phyloP scores from a whole-genome alignment of 2,329 filamentous ascomycete species.

The Cladosporium austrohemisphaericum region DNA sequence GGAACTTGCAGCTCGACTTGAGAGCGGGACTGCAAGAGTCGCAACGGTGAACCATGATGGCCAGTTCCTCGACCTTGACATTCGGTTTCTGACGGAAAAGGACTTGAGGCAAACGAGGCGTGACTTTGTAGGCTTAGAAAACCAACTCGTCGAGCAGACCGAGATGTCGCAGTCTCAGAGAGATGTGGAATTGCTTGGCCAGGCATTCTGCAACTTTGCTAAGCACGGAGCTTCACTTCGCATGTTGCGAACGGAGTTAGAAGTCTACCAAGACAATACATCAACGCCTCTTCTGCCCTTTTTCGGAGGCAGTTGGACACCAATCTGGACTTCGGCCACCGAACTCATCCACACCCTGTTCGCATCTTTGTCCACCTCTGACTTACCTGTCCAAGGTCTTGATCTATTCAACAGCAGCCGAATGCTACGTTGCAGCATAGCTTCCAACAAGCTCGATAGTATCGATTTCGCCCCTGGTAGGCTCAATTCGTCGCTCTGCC shows the following conservation, averaged over 20 bases:
- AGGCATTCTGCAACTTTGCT: constrained; percentile 4
- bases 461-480: background rate
- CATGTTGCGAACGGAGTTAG: background rate
- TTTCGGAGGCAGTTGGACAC: background rate
- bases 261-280: background rate
- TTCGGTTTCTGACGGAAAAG: background rate
- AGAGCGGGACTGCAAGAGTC: background rate
- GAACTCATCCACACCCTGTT: background rate
- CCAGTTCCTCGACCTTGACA: background rate
- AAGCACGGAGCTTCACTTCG: background rate
- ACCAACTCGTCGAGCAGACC: background rate
- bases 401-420: constrained; percentile 1
- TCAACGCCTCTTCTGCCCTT: constrained; percentile 2
- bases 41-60: background rate
- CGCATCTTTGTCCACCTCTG: background rate
- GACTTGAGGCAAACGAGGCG: background rate
- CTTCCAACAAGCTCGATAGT: background rate
- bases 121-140: background rate
- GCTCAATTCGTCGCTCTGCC: background rate
- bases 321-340: background rate
- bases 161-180: background rate
- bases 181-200: background rate
- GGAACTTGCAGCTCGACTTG: background rate
- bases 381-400: constrained; percentile 2
- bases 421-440: constrained; percentile 1